These are phyloP conservation scores for Quercus robur DNA, from an alignment of 306 rosid genomes.

Conservation along the genomic window DNA sequence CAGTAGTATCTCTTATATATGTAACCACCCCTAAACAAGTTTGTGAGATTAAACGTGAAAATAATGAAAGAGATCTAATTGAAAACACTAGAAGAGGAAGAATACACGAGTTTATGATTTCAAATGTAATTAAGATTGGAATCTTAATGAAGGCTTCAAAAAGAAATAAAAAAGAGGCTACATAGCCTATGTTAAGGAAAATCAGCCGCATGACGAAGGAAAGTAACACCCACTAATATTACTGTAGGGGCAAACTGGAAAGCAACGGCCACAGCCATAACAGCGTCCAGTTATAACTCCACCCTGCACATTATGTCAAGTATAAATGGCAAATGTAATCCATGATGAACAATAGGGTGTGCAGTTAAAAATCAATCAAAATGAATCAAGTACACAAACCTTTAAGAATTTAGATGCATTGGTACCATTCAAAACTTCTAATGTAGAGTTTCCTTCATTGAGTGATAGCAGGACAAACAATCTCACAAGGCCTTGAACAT, in stretches of 20 bases:
- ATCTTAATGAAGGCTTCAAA: neutral
- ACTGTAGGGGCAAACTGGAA: constrained; percentile 89
- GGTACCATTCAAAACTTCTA: constrained; percentile 23
- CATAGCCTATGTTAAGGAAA: neutral
- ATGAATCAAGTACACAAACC: constrained; percentile 21
- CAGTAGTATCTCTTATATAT: constrained; percentile 59
- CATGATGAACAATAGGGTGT: neutral
- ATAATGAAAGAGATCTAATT: neutral
- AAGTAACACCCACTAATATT: constrained; percentile 59
- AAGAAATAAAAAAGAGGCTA: neutral
- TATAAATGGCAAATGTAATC: neutral
- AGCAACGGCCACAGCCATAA: constrained; percentile 91
- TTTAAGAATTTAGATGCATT: constrained; percentile 24
- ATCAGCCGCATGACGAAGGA: neutral
- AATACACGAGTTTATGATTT: constrained; percentile 6
- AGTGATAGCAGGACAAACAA: constrained; percentile 78
- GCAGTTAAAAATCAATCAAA: neutral
- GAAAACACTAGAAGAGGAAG: constrained; percentile 7
- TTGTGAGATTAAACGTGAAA: neutral
- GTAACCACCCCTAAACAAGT: constrained; percentile 56
- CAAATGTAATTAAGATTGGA: neutral
- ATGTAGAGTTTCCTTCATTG: constrained; percentile 25
- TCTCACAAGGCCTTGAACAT: constrained; percentile 75
- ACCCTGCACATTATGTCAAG: constrained; percentile 39
- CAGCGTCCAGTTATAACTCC: constrained; percentile 91